These are phyloP conservation scores for Pseudisothecium myosuroides DNA, from an alignment of 225 moss, liverwort and hornwort species.

Conservation along the genomic window DNA sequence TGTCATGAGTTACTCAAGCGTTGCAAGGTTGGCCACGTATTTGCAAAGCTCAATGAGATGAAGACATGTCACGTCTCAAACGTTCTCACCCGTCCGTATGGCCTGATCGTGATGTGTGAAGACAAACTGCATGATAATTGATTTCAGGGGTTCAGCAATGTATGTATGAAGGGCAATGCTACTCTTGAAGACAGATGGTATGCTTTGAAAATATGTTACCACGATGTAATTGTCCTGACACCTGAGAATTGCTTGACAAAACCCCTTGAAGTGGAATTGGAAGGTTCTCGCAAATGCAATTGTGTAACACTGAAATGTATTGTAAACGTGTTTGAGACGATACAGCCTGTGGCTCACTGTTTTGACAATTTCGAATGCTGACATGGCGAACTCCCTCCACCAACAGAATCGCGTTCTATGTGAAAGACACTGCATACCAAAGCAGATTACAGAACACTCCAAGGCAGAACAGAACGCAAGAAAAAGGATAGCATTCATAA, in stretches of 20 bases:
- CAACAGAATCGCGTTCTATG: not conserved
- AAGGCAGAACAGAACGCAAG: not conserved
- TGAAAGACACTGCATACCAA: not conserved
- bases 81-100: not conserved
- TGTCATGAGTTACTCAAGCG: not conserved
- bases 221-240: not conserved
- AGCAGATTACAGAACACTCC: not conserved
- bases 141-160: not conserved
- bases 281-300: not conserved
- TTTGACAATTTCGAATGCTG: not conserved
- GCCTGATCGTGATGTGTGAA: not conserved
- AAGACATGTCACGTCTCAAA: conserved; percentile 24
- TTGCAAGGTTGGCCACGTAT: not conserved
- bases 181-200: not conserved
- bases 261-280: not conserved
- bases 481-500: not conserved
- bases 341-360: not conserved
- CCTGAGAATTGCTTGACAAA: not conserved
- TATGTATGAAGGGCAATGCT: not conserved
- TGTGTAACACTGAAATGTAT: not conserved
- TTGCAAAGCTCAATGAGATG: not conserved
- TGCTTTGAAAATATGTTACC: not conserved
- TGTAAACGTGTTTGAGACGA: not conserved
- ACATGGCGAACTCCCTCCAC: not conserved
- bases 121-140: not conserved